phyloP scores from a whole-genome alignment of 2,329 filamentous ascomycete species.

The Xylariaceae sp. region DNA sequence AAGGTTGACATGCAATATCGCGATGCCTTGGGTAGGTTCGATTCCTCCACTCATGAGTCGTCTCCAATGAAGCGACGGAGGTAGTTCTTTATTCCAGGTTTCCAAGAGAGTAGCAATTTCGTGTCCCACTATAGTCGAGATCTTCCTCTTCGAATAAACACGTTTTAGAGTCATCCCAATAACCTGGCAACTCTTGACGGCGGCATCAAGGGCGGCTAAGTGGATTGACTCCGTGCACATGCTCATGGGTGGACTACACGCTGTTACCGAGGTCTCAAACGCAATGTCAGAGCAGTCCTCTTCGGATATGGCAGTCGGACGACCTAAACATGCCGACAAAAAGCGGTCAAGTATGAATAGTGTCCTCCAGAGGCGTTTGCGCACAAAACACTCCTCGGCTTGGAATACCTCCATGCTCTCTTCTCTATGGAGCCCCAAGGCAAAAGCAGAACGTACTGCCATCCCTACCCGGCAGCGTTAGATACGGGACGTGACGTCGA shows the following conservation, averaged over 20 bases:
- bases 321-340: slow-evolving; percentile 56
- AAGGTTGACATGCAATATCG: slow-evolving; percentile 58
- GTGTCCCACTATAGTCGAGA: slow-evolving; percentile 52
- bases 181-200: slow-evolving; percentile 52
- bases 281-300: slow-evolving; percentile 54
- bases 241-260: slow-evolving; percentile 11
- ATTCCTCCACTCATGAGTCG: slow-evolving; percentile 39
- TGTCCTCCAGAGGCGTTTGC: slow-evolving; percentile 59
- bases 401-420: slow-evolving; percentile 53
- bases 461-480: slow-evolving; percentile 42
- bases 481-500: neutral
- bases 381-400: slow-evolving; percentile 40
- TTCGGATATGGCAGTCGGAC: slow-evolving; percentile 56
- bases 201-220: slow-evolving; percentile 43
- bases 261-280: slow-evolving; percentile 26
- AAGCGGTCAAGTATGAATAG: slow-evolving; percentile 61
- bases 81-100: slow-evolving; percentile 46
- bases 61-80: slow-evolving; percentile 45
- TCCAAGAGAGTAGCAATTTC: slow-evolving; percentile 52
- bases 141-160: slow-evolving; percentile 55
- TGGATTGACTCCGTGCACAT: slow-evolving; percentile 25
- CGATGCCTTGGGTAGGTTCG: slow-evolving; percentile 47
- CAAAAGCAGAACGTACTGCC: slow-evolving; percentile 58
- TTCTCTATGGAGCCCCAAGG: slow-evolving; percentile 57
- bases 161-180: slow-evolving; percentile 54